Evolutionary conservation across 495 filamentous ascomycete genomes (phyloP), one percentile per base, ranked within the genome.

Genomic region (Aspergillus avenaceus): DNA sequence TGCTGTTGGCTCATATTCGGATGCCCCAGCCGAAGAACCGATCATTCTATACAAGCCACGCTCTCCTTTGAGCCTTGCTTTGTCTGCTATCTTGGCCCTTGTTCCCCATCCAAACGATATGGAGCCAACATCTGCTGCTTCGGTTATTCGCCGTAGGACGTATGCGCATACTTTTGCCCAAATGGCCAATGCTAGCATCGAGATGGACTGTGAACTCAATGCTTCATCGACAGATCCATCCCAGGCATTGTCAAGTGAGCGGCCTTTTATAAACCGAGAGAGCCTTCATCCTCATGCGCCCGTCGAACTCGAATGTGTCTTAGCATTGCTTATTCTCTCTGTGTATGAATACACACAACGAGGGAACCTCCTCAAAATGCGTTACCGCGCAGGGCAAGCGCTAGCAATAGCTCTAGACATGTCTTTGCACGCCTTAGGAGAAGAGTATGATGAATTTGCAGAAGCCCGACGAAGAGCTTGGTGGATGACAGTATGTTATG

Each of bases 301-400:
- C 4, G 63, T 79, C 14, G 77, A 82, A 43, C 56, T 78, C 8
- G 81, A 84, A 58, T 71, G 67, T 34, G 59, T 83, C 27, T 69
- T 84, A 19, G 78, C 81, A 13, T 67, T 82, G 23, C 57, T 83
- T 14, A 50, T 83, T 13, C 72, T 84, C 5, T 79, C 77, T 29
- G 70, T 77, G 4, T 84, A 83, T 50, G 81, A 84, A 58, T 84
- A 84, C 61, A 66, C 73, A 4, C 80, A 84, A 49, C 67, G 81
- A 23, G 81, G 81, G 0, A 84, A 84, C 63, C 61, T 83, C 54
- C 65, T 79, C 40, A 84, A 83, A 52, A 82, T 83, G 81, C 70
- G 76, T 34, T 79, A 76, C 48, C 75, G 80, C 43, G 75, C 79
- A 1, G 72, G 78, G 11, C 79, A 82, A 48, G 80, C 81, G 16